phyloP scores from a whole-genome alignment of 2,329 filamentous ascomycete genomes.

The Phyllosticta citribraziliensis region DNA sequence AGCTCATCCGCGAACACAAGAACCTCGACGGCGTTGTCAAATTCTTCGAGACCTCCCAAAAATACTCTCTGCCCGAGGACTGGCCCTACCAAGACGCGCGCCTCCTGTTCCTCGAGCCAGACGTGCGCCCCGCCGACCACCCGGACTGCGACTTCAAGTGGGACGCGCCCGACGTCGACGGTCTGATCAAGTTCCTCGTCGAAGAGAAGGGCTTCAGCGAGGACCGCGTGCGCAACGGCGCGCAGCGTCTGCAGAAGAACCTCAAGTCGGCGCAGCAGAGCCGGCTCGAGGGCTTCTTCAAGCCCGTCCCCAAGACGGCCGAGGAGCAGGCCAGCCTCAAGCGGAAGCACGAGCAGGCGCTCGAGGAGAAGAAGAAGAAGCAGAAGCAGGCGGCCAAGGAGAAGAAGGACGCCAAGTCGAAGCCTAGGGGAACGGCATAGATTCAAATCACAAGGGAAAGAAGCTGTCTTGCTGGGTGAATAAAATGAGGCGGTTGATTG shows the following conservation, averaged over 20 bases:
- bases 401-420: constrained; percentile 83
- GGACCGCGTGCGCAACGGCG: constrained; percentile 75
- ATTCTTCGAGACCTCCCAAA: constrained; percentile 65
- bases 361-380: constrained; percentile 90
- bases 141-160: constrained; percentile 94
- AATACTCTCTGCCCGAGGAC: constrained; percentile 83
- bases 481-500: no score
- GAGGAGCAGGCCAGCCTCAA: constrained; percentile 78
- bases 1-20: constrained; percentile 87
- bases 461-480: no score
- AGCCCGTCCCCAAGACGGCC: constrained; percentile 78
- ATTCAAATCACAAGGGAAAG: background rate
- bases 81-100: constrained; percentile 93
- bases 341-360: constrained; percentile 86
- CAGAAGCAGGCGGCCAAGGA: constrained; percentile 89
- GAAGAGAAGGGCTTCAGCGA: constrained; percentile 95
- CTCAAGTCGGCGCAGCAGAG: constrained; percentile 86
- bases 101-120: constrained; percentile 81
- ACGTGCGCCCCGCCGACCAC: constrained; percentile 74
- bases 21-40: constrained; percentile 81
- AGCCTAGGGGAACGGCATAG: constrained; percentile 59
- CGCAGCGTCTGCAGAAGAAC: constrained; percentile 74
- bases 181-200: constrained; percentile 80
- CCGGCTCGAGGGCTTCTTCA: constrained; percentile 93
- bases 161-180: constrained; percentile 86